Evolutionary conservation across 1,284 basidiomycete genomes (phyloP).

Genomic region (Stereum hirsutum): DNA sequence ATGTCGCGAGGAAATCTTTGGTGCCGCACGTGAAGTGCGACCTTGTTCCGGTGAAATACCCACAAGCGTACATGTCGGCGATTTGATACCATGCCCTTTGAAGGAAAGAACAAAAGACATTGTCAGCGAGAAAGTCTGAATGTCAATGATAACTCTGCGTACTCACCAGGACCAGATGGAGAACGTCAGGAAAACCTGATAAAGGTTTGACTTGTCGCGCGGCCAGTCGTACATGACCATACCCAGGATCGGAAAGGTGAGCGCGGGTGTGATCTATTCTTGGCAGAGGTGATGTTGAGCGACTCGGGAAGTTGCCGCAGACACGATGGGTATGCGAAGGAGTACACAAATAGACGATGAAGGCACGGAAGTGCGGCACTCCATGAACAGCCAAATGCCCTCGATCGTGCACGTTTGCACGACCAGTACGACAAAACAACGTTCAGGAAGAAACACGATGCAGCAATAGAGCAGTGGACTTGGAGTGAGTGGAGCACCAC

Average conservation of each 20-base stretch:
- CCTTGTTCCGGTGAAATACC: slow-evolving; percentile 26
- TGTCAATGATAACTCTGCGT: not conserved
- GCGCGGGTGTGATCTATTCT: slow-evolving; percentile 26
- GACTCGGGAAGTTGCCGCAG: slow-evolving; percentile 10
- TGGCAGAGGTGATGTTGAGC: not conserved
- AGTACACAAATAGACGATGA: too few relatives aligned
- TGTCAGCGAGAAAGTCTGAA: not conserved
- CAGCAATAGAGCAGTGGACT: too few relatives aligned
- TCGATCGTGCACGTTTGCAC: too few relatives aligned
- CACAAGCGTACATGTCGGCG: slow-evolving; percentile 51
- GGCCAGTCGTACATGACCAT: slow-evolving; percentile 68
- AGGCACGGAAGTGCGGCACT: not conserved
- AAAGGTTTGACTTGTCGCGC: slow-evolving; percentile 43
- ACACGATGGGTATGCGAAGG: slow-evolving; percentile 8
- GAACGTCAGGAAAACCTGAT: slow-evolving; percentile 46
- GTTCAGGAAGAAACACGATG: too few relatives aligned
- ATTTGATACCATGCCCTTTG: too few relatives aligned
- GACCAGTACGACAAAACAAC: too few relatives aligned
- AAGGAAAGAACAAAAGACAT: slow-evolving; percentile 2
- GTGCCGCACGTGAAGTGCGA: slow-evolving; percentile 25
- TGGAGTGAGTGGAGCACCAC: too few relatives aligned
- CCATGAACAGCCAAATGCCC: too few relatives aligned
- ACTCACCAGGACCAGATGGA: slow-evolving; percentile 53
- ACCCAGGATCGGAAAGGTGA: slow-evolving; percentile 32
- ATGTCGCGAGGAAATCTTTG: slow-evolving; percentile 52